Evolutionary conservation across 2,329 filamentous ascomycete species (phyloP).

Genomic region (Purpureocillium takamizusanense): DNA sequence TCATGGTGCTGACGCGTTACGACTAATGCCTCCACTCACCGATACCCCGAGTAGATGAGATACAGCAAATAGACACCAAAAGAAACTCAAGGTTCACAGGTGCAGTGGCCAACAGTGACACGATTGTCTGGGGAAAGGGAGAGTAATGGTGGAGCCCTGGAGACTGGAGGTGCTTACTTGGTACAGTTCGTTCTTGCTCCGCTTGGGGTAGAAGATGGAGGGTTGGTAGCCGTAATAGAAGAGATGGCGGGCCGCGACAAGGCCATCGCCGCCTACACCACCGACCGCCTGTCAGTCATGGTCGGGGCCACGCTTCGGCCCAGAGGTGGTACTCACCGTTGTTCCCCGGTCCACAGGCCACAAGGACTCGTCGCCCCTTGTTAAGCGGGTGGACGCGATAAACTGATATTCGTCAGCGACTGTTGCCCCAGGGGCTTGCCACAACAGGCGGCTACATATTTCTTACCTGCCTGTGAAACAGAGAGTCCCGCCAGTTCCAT

Average conservation of each 20-base stretch:
- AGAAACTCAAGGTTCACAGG: background rate
- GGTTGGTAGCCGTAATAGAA: conserved; percentile 87
- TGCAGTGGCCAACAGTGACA: too few relatives aligned
- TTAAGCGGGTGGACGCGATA: conserved; percentile 72
- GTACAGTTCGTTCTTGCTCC: conserved; percentile 83
- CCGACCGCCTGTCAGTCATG: conserved; percentile 11
- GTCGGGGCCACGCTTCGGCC: too few relatives aligned
- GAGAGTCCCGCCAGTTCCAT: conserved; percentile 95
- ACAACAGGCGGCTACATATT: too few relatives aligned
- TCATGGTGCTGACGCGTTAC: too few relatives aligned
- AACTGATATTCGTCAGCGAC: conserved; percentile 42
- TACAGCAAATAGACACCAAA: conserved; percentile 9
- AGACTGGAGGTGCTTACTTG: conserved; percentile 41
- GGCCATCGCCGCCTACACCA: conserved; percentile 72
- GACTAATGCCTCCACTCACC: conserved; percentile 2
- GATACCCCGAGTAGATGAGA: conserved; percentile 9
- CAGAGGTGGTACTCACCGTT: conserved; percentile 38
- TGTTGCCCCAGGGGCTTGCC: conserved; percentile 10
- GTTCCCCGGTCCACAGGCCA: conserved; percentile 84
- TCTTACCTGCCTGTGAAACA: conserved; percentile 80
- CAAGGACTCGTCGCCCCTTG: conserved; percentile 63
- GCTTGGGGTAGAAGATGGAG: conserved; percentile 86
- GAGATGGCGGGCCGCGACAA: conserved; percentile 88
- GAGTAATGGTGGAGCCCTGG: background rate
- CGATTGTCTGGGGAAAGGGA: background rate